phyloP scores from a whole-genome alignment of 2,329 filamentous ascomycete species.

The Chalara sp. region DNA sequence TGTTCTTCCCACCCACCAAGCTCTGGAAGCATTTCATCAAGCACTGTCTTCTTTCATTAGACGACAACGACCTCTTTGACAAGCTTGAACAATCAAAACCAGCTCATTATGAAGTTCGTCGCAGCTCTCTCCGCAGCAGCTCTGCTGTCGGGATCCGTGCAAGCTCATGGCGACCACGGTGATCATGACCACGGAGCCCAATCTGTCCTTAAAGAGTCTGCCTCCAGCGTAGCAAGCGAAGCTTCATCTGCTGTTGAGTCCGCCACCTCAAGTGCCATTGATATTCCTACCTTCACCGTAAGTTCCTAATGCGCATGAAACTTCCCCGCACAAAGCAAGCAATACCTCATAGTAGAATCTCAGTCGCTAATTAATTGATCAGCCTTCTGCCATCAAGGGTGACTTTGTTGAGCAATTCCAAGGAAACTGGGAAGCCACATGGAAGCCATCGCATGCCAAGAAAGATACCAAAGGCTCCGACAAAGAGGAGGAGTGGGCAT shows the following conservation, averaged over 20 bases:
- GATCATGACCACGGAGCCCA: conserved; percentile 34
- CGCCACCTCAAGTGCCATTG: conserved; percentile 50
- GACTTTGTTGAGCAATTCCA: conserved; percentile 98
- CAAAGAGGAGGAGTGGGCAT: conserved; percentile 88
- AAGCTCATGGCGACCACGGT: conserved; percentile 46
- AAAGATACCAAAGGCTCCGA: conserved; percentile 71
- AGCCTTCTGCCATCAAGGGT: conserved; percentile 85
- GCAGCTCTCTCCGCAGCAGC: conserved; percentile 71
- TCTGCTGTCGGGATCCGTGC: conserved; percentile 62
- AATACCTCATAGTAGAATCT: conserved; percentile 4
- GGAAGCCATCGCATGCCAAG: conserved; percentile 94
- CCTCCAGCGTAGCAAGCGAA: conserved; percentile 26
- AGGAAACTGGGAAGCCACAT: conserved; percentile 88
- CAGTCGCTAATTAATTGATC: conserved; percentile 13
- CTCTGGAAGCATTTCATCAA: conserved; percentile 21
- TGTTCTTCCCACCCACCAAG: conserved; percentile 12
- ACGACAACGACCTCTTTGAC: conserved; percentile 15
- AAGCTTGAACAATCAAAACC: conserved; percentile 16
- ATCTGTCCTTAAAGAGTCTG: conserved; percentile 41
- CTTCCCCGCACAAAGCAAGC: background rate
- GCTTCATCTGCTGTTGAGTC: conserved; percentile 29
- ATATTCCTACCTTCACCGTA: conserved; percentile 83
- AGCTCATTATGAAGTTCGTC: conserved; percentile 67
- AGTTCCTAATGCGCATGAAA: conserved; percentile 34
- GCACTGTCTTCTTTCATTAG: conserved; percentile 14